Percentiles rank a stretch among this genome's conserved stretches.
Evolutionary conservation across 768 basidiomycete genomes (phyloP).

Genomic region (Calvatia gigantea): DNA sequence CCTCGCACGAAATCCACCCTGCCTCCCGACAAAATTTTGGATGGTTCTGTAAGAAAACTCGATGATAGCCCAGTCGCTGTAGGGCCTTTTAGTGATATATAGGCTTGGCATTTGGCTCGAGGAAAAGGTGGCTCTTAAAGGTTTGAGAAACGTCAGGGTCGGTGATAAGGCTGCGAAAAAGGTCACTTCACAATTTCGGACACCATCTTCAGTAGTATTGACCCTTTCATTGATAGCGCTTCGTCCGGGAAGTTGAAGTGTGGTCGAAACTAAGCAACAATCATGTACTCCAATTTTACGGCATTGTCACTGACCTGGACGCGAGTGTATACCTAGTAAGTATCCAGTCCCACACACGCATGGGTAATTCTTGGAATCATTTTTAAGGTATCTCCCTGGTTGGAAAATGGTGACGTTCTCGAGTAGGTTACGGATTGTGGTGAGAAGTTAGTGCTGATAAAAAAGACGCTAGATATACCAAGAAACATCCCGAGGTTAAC

Average conservation of each 20-base stretch:
- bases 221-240: background rate
- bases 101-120: constrained; percentile 51
- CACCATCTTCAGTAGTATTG: background rate
- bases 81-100: constrained; percentile 55
- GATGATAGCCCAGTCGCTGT: constrained; percentile 40
- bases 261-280: background rate
- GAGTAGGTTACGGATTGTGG: background rate
- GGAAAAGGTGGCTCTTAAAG: constrained; percentile 35
- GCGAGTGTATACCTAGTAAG: background rate
- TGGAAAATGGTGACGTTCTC: background rate
- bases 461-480: background rate
- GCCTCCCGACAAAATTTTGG: constrained; percentile 46
- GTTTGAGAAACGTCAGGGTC: background rate
- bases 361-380: background rate
- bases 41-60: constrained; percentile 43
- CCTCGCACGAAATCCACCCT: constrained; percentile 36
- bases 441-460: background rate
- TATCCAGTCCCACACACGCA: too few species aligned
- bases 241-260: background rate
- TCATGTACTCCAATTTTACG: background rate
- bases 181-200: background rate
- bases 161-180: background rate
- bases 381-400: background rate
- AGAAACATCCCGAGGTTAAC: background rate
- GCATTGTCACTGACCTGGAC: background rate